Conservation (phyloP, 129 eudicot species). For the Calendula officinalis region DNA sequence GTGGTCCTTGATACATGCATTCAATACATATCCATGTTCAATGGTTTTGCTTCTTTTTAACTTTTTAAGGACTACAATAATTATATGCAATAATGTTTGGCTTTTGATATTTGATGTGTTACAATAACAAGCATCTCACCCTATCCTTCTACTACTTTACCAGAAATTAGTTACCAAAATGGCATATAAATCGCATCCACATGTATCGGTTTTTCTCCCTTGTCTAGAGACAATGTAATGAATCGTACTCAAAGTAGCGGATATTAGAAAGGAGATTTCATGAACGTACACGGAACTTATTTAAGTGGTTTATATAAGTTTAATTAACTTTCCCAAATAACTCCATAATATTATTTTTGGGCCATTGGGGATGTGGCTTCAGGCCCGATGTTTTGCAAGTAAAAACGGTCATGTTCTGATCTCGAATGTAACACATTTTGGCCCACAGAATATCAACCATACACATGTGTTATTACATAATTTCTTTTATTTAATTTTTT, state of each 20-base stretch:
- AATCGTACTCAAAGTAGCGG: background rate
- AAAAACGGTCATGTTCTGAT: no score
- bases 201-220: slow-evolving; percentile 16
- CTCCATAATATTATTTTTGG: no score
- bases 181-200: background rate
- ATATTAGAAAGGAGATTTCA: background rate
- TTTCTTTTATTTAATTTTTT: no score
- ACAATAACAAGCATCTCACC: slow-evolving; percentile 10
- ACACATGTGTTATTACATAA: no score
- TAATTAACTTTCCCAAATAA: no score
- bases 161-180: slow-evolving; percentile 3
- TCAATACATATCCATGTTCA: background rate
- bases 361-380: no score
- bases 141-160: background rate
- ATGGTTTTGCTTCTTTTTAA: no score
- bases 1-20: slow-evolving; percentile 19
- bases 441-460: no score
- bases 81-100: slow-evolving; percentile 1
- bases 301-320: no score
- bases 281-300: slow-evolving; percentile 18
- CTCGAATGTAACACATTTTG: no score
- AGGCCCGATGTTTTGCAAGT: no score
- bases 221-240: slow-evolving; percentile 27
- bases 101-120: background rate
- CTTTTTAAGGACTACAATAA: background rate